Conservation (phyloP, 257 asterid species). For the Capsicum baccatum region DNA sequence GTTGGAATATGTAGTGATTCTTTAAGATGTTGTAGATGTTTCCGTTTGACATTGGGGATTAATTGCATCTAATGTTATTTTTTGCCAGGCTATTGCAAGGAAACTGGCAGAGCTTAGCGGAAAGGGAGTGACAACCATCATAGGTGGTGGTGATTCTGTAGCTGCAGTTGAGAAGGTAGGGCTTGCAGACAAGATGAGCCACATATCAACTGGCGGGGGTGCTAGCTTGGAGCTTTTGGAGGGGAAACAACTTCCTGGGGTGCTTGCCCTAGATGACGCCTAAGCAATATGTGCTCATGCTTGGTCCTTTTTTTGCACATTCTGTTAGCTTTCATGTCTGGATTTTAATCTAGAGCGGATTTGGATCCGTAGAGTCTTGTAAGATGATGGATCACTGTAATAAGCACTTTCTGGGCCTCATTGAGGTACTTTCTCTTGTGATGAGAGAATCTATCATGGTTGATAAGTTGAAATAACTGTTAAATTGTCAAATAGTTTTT, state of each 20-base stretch:
- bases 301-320: slow-evolving; percentile 29
- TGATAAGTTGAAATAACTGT: background rate
- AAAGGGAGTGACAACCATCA: slow-evolving; percentile 87
- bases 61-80: background rate
- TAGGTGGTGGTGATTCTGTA: slow-evolving; percentile 92
- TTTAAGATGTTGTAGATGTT: background rate
- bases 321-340: slow-evolving; percentile 26
- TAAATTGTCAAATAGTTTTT: background rate
- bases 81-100: slow-evolving; percentile 66
- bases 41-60: background rate
- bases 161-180: slow-evolving; percentile 98
- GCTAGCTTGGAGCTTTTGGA: slow-evolving; percentile 96
- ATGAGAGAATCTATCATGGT: background rate
- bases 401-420: slow-evolving; percentile 6
- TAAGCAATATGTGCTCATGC: slow-evolving; percentile 32
- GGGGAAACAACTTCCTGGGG: slow-evolving; percentile 87
- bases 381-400: slow-evolving; percentile 18
- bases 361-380: slow-evolving; percentile 28
- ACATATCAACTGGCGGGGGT: slow-evolving; percentile 93
- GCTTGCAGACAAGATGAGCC: slow-evolving; percentile 93
- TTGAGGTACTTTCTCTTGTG: slow-evolving; percentile 25
- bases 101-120: slow-evolving; percentile 89
- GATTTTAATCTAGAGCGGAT: slow-evolving; percentile 24
- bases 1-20: background rate
- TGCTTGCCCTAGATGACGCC: slow-evolving; percentile 77